Evolutionary conservation across 2,329 filamentous ascomycete genomes (phyloP), one percentile per base, ranked within the genome.

Genomic region (Beauveria scarabaeidicola): DNA sequence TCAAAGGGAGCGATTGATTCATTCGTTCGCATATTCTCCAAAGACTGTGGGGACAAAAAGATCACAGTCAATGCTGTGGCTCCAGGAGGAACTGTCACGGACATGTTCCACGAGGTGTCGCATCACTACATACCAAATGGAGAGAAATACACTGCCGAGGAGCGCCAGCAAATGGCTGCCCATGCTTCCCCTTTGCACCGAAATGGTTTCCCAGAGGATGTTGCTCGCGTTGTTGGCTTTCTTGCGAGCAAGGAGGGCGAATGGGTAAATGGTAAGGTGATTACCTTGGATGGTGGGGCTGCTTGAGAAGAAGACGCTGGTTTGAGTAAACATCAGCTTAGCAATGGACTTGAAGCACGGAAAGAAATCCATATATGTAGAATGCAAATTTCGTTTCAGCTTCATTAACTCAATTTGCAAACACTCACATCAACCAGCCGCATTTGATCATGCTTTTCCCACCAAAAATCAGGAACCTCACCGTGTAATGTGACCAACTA

Each of bases 1-100:
- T 84, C 80, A 72, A 91, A 91, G 78, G 88, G 87, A 66, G 84
- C 88, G 41, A 86, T 91, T 62, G 88, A 90, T 73, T 87, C 86
- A 11, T 89, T 91, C 73, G 86, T 88, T 65, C 86, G 88, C 70
- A 85, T 82, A 66, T 88, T 91, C 74, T 86, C 88, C 5, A 86
- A 85, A 51, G 86, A 89, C 75, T 84, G 82, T 64, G 83, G 86
- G 58, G 81, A 86, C 75, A 80, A 84, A 67, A 82, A 83, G 59
- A 85, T 87, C 69, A 87, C 84, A 0, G 84, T 87, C 70, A 88
- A 88, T 67, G 83, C 81, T 48, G 78, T 88, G 36, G 85, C 85
- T 0, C 85, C 85, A 0, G 85, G 85, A 59, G 85, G 84, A 15
- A 85, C 86, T 72, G 84, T 87, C 29, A 32, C 29, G 29, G 29